These are phyloP conservation scores for Geotrichum fermentans DNA, from an alignment of 1,139 yeast genomes.

Conservation along the genomic window DNA sequence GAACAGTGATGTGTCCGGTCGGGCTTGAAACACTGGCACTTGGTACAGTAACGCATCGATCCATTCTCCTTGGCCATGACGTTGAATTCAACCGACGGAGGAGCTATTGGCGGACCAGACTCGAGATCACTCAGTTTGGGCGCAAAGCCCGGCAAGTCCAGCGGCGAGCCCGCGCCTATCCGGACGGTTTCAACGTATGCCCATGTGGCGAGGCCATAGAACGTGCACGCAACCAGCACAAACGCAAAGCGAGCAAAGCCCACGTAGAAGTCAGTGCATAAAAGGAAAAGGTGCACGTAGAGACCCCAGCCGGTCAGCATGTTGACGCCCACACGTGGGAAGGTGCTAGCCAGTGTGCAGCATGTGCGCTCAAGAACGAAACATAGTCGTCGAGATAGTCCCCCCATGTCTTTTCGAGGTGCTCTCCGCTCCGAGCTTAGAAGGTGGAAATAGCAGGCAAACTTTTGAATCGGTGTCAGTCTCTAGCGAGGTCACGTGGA, in stretches of 20 bases:
- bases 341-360: conserved; percentile 47
- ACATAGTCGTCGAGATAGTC: conserved; percentile 6
- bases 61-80: conserved; percentile 45
- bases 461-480: no score
- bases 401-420: not conserved
- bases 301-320: conserved; percentile 55
- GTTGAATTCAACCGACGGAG: conserved; percentile 36
- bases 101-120: conserved; percentile 34
- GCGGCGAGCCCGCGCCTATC: conserved; percentile 51
- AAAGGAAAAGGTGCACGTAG: conserved; percentile 40
- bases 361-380: conserved; percentile 37
- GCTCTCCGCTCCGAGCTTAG: not conserved
- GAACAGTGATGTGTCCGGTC: conserved; percentile 56
- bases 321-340: conserved; percentile 58
- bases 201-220: conserved; percentile 33
- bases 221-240: conserved; percentile 29
- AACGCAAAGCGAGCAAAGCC: conserved; percentile 21
- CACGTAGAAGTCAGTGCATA: conserved; percentile 33
- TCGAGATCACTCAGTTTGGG: conserved; percentile 26
- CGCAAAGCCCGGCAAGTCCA: conserved; percentile 35
- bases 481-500: no score
- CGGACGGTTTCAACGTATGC: conserved; percentile 54
- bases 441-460: no score
- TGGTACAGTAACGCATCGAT: conserved; percentile 57
- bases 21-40: conserved; percentile 86